Base-by-base conservation (phyloP, 1,284 basidiomycete genomes). In the Apiotrichum brassicae region DNA sequence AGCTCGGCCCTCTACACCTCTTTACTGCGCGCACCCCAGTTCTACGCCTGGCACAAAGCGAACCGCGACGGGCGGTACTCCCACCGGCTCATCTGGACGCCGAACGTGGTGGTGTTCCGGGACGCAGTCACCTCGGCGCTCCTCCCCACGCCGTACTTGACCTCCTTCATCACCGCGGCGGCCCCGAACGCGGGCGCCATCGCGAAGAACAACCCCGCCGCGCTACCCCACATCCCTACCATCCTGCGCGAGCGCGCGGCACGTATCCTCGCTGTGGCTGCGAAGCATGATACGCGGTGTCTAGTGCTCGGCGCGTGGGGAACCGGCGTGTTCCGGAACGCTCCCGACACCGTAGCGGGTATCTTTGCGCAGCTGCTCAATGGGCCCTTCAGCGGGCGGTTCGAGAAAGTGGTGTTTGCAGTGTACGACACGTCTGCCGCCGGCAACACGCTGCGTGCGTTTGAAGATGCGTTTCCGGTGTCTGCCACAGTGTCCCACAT, bases 261-360 rank as follows among this genome's bases (percentile, higher is more conserved):
- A 18, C 50, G 54, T 20, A 35, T 56, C 20, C 47, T 56, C 4
- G 54, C 54, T 1, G 33, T 56, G 3, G 48, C 47, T 3, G 41
- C 41, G 2, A 20, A 35, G 14, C 50, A 50, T 22, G 24, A 35
- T 14, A 51, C 48, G 1, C n/a, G 18, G n/a, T 34, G 28, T 1
- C 37, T 56, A 26, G 54, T 56, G 23, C 54, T 56, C 33, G 54
- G 54, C 26, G 54, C 54, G 3, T 56, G 54, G 54, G 54, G 54
- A 2, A 53, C 50, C 19, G 54, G 54, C 20, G 54, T 56, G 37
- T 56, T 56, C 45, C 48, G 42, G 14, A 56, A 56, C 50, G 28
- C 32, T 16, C 54, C 51, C 3, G 20, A 12, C 14, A 22, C 18
- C 3, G 51, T 56, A 6, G 50, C 51, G 14, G 7, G 16, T n/a